phyloP scores from a whole-genome alignment of 345 rosid species.

The Eucalyptus fibrosa region DNA sequence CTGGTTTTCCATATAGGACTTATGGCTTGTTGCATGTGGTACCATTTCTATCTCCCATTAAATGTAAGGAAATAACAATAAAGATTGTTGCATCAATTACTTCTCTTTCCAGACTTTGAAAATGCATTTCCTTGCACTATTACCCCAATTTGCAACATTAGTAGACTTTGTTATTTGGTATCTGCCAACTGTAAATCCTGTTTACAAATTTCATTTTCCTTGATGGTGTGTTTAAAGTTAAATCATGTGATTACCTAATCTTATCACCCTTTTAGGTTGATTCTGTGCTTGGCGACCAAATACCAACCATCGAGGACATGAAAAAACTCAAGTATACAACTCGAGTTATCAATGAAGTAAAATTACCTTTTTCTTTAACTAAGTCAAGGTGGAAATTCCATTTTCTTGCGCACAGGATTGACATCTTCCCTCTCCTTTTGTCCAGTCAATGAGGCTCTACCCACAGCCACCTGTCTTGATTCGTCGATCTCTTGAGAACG shows the following conservation, averaged over 20 bases:
- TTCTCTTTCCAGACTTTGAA: not conserved
- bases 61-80: not conserved
- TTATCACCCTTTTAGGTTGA: slow-evolving; percentile 47
- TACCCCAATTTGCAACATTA: not conserved
- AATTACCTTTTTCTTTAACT: not conserved
- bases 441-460: slow-evolving; percentile 79
- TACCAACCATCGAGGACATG: slow-evolving; percentile 72
- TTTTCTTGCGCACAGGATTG: not conserved
- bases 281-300: slow-evolving; percentile 75
- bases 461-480: slow-evolving; percentile 98
- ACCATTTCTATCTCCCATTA: not conserved
- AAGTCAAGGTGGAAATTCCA: not conserved
- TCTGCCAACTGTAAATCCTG: not conserved
- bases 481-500: slow-evolving; percentile 69
- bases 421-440: not conserved
- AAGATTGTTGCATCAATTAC: not conserved
- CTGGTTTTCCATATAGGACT: not conserved
- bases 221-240: not conserved
- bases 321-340: slow-evolving; percentile 89
- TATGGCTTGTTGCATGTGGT: not conserved
- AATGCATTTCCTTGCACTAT: not conserved
- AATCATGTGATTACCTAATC: not conserved
- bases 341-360: slow-evolving; percentile 88
- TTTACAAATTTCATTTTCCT: not conserved
- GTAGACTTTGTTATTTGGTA: not conserved